Percentiles rank a stretch among this genome's conserved stretches.
phyloP scores from a whole-genome alignment of 768 basidiomycete species.

The Tephrocybe sp. region DNA sequence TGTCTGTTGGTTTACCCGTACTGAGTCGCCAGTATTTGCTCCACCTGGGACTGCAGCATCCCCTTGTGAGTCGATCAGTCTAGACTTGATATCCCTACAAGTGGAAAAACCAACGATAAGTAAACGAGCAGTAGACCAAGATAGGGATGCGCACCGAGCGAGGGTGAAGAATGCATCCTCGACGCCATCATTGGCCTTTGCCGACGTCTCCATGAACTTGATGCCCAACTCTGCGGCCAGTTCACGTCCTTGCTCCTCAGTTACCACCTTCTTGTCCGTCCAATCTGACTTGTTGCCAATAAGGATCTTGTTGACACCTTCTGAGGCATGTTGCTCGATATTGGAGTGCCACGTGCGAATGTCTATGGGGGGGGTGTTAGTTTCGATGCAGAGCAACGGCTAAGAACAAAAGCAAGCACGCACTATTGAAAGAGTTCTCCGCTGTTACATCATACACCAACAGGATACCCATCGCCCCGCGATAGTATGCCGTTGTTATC shows the following conservation, averaged over 20 bases:
- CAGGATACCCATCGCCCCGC: slow-evolving; percentile 97
- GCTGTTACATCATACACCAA: slow-evolving; percentile 99
- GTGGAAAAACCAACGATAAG: not conserved
- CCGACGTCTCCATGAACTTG: slow-evolving; percentile 96
- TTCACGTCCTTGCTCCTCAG: slow-evolving; percentile 88
- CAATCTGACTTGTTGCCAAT: slow-evolving; percentile 99
- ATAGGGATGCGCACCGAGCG: slow-evolving; percentile 70
- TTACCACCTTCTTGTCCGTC: slow-evolving; percentile 92
- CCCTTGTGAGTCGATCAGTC: slow-evolving; percentile 92
- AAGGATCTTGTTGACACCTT: slow-evolving; percentile 98
- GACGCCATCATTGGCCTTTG: slow-evolving; percentile 95
- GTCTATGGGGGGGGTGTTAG: slow-evolving; percentile 58
- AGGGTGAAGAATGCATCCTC: slow-evolving; percentile 99
- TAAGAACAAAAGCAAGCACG: slow-evolving; percentile 28
- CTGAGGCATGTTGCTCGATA: slow-evolving; percentile 98
- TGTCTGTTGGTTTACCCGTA: slow-evolving; percentile 63
- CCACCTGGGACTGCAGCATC: slow-evolving; percentile 48
- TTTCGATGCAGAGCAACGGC: slow-evolving; percentile 5
- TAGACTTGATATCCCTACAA: slow-evolving; percentile 94
- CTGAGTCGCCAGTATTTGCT: slow-evolving; percentile 51
- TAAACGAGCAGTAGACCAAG: not conserved
- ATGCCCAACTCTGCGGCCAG: slow-evolving; percentile 94
- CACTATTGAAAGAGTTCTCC: slow-evolving; percentile 93
- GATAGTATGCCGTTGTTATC: slow-evolving; percentile 98
- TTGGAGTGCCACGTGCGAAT: slow-evolving; percentile 98